Percentiles rank a stretch among this genome's conserved stretches.
phyloP scores from a whole-genome alignment of 768 basidiomycete species.

The Suillus plorans region DNA sequence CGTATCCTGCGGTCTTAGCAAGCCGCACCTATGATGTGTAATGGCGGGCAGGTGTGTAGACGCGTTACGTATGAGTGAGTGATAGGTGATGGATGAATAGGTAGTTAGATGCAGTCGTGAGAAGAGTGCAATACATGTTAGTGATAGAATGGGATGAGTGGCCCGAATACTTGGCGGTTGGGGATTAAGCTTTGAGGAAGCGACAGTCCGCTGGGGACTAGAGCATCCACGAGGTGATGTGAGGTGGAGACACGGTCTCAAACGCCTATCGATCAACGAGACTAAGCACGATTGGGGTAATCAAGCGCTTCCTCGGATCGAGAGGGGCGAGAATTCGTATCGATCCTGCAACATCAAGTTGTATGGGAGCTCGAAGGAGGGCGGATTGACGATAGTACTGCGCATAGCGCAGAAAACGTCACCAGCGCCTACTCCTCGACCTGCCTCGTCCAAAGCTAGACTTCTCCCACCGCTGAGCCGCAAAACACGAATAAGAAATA shows the following conservation, averaged over 20 bases:
- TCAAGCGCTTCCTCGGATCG: constrained; percentile 34
- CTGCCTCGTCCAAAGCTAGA: constrained; percentile 20
- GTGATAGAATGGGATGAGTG: constrained; percentile 20
- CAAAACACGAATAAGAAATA: constrained; percentile 32
- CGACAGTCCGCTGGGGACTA: constrained; percentile 29
- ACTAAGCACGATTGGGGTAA: constrained; percentile 30
- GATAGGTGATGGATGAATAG: constrained; percentile 22
- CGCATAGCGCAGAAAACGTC: constrained; percentile 35
- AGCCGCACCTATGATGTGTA: constrained; percentile 21
- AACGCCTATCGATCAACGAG: constrained; percentile 47
- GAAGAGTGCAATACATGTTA: constrained; percentile 21
- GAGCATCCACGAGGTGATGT: constrained; percentile 16
- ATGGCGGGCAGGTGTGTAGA: constrained; percentile 16
- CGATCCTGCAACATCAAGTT: constrained; percentile 41
- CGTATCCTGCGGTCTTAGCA: constrained; percentile 32
- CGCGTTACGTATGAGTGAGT: constrained; percentile 16
- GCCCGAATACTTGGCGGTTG: constrained; percentile 18
- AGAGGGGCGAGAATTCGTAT: constrained; percentile 24
- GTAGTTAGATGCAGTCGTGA: constrained; percentile 22
- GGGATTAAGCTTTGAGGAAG: constrained; percentile 24
- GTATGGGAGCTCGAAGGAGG: constrained; percentile 28
- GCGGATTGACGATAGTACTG: constrained; percentile 24
- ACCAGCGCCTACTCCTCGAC: constrained; percentile 31
- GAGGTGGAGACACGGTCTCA: constrained; percentile 30
- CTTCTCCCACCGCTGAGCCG: constrained; percentile 25